Conservation (phyloP, 371 early-diverging fungal genomes). For the Rhizopus microsporus region DNA sequence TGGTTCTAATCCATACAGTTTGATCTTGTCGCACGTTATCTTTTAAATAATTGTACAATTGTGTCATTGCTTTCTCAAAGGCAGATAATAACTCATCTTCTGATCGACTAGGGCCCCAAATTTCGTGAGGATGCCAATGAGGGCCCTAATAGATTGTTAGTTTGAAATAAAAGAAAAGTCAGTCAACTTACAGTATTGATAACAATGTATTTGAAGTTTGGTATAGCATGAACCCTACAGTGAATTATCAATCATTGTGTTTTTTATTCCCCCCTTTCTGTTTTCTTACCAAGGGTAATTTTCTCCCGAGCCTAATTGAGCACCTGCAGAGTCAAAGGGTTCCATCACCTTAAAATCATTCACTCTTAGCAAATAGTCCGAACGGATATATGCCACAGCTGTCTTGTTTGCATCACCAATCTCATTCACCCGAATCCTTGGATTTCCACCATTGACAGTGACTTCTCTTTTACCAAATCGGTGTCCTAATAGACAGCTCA, state of each 20-base stretch:
- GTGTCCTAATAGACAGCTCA: slow-evolving; percentile 41
- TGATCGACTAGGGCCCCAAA: slow-evolving; percentile 39
- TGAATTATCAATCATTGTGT: neutral
- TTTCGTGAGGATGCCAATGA: slow-evolving; percentile 44
- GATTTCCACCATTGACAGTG: slow-evolving; percentile 34
- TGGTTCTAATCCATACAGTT: slow-evolving; percentile 45
- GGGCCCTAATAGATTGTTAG: slow-evolving; percentile 31
- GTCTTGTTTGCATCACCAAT: slow-evolving; percentile 19
- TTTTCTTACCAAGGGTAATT: slow-evolving; percentile 46
- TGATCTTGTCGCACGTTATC: slow-evolving; percentile 32
- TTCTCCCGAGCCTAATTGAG: slow-evolving; percentile 39
- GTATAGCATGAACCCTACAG: slow-evolving; percentile 44
- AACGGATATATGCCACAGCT: slow-evolving; percentile 40
- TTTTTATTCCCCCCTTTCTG: neutral
- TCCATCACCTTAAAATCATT: slow-evolving; percentile 46
- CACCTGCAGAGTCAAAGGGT: slow-evolving; percentile 38
- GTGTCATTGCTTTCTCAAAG: slow-evolving; percentile 34
- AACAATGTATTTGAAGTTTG: slow-evolving; percentile 41
- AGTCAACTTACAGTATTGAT: slow-evolving; percentile 40
- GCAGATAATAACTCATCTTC: slow-evolving; percentile 40
- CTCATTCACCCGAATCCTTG: slow-evolving; percentile 26
- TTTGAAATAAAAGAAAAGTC: neutral
- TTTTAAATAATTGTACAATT: slow-evolving; percentile 31
- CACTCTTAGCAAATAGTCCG: slow-evolving; percentile 44
- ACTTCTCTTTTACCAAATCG: slow-evolving; percentile 20